A percentile compares a stretch with the other conserved stretches of the same genome.
Conservation (phyloP, 164 flowering plant species). For the Umbilicus rupestris region DNA sequence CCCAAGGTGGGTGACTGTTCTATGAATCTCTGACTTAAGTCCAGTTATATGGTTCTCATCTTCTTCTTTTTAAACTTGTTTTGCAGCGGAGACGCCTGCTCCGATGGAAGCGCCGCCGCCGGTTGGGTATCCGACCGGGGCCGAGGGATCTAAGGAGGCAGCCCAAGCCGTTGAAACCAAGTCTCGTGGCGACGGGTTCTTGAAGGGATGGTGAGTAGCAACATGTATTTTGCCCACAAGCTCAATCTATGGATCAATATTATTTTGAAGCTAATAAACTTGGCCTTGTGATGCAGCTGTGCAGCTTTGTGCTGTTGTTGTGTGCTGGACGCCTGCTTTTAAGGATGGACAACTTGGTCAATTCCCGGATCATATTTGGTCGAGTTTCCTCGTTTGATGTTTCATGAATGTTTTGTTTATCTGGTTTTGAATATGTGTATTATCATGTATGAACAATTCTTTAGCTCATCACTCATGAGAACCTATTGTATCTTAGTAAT, state of each 20-base stretch:
- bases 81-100: slow-evolving; percentile 1
- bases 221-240: neutral
- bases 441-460: neutral
- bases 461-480: neutral
- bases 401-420: neutral
- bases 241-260: neutral
- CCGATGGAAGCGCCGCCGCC: slow-evolving; percentile 15
- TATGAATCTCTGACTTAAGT: too few relatives aligned
- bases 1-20: too few relatives aligned
- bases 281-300: slow-evolving; percentile 15
- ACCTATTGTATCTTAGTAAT: neutral
- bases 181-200: slow-evolving; percentile 19
- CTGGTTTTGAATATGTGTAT: neutral
- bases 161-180: slow-evolving; percentile 9
- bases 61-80: neutral
- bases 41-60: too few relatives aligned
- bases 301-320: slow-evolving; percentile 31
- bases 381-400: neutral
- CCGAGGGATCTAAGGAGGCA: neutral
- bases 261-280: neutral
- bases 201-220: slow-evolving; percentile 15
- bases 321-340: slow-evolving; percentile 25
- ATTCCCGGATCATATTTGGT: neutral
- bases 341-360: slow-evolving; percentile 5
- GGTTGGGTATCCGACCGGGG: slow-evolving; percentile 14